These are phyloP conservation scores for Scenedesmus sp. DNA, from an alignment of 163 green algal genomes.

Conservation along the genomic window DNA sequence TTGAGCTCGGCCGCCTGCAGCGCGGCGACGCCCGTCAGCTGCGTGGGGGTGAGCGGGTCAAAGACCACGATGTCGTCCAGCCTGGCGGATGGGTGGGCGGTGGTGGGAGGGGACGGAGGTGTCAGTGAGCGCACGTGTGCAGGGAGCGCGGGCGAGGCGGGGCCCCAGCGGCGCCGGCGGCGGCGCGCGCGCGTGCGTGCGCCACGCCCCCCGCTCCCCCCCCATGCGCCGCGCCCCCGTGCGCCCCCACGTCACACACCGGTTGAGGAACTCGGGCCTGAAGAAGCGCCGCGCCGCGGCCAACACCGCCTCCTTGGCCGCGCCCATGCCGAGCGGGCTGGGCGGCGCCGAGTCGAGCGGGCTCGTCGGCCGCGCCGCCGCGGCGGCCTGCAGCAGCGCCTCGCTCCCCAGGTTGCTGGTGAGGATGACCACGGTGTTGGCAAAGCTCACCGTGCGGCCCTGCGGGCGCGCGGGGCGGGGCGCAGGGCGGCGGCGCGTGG, in stretches of 20 bases:
- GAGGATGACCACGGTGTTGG: conserved; percentile 93
- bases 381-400: conserved; percentile 59
- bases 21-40: conserved; percentile 46
- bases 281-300: conserved; percentile 73
- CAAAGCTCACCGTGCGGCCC: conserved; percentile 85
- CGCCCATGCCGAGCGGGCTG: too few species aligned
- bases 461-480: conserved; percentile 59
- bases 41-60: conserved; percentile 65
- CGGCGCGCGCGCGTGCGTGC: conserved; percentile 29
- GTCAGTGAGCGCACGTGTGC: too few species aligned
- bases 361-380: conserved; percentile 14
- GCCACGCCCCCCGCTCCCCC: too few species aligned
- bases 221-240: too few species aligned
- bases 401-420: conserved; percentile 86
- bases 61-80: conserved; percentile 83
- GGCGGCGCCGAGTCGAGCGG: conserved; percentile 51
- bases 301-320: conserved; percentile 80
- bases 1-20: conserved; percentile 72
- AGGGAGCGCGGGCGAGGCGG: conserved; percentile 78
- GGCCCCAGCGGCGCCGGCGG: conserved; percentile 50
- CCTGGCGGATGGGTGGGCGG: too few species aligned
- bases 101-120: too few species aligned
- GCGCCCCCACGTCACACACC: too few species aligned
- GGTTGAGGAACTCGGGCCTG: conserved; percentile 95
- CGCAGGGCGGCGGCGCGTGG: too few species aligned